phyloP scores from a whole-genome alignment of 2,329 filamentous ascomycete species.

The Thermoascus crustaceus region DNA sequence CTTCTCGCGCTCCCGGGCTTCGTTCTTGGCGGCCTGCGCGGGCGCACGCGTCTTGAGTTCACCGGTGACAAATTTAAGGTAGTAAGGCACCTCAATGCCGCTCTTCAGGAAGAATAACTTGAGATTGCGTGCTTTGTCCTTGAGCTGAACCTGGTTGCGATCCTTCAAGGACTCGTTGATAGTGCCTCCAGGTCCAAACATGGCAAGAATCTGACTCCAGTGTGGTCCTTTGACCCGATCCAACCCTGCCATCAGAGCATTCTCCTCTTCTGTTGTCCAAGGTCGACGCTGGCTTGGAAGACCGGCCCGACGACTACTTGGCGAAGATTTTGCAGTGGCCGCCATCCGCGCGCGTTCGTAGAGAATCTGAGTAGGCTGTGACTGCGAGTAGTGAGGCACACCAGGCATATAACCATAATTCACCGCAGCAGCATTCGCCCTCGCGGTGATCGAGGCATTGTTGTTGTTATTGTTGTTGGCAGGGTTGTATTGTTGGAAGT shows the following conservation, averaged over 20 bases:
- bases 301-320: constrained; percentile 44
- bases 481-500: constrained; percentile 36
- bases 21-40: constrained; percentile 46
- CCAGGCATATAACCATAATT: constrained; percentile 39
- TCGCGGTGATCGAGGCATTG: constrained; percentile 19
- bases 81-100: constrained; percentile 82
- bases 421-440: constrained; percentile 25
- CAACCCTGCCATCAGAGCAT: constrained; percentile 78
- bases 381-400: constrained; percentile 40
- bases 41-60: constrained; percentile 81
- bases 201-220: constrained; percentile 82
- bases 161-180: constrained; percentile 79
- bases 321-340: constrained; percentile 48
- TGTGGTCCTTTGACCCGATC: constrained; percentile 85
- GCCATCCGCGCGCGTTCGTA: constrained; percentile 51
- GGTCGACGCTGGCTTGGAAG: constrained; percentile 58
- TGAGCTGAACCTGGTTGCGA: constrained; percentile 82
- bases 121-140: constrained; percentile 83
- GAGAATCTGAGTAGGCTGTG: constrained; percentile 46
- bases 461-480: constrained; percentile 20
- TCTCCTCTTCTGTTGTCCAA: constrained; percentile 84
- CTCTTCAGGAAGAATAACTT: constrained; percentile 91
- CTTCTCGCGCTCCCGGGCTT: constrained; percentile 40
- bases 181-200: constrained; percentile 73
- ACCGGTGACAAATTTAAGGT: constrained; percentile 78